Percentiles rank a stretch among this genome's conserved stretches.
Evolutionary conservation across 2,329 filamentous ascomycete genomes (phyloP).

Genomic region (Byssochlamys sp.): DNA sequence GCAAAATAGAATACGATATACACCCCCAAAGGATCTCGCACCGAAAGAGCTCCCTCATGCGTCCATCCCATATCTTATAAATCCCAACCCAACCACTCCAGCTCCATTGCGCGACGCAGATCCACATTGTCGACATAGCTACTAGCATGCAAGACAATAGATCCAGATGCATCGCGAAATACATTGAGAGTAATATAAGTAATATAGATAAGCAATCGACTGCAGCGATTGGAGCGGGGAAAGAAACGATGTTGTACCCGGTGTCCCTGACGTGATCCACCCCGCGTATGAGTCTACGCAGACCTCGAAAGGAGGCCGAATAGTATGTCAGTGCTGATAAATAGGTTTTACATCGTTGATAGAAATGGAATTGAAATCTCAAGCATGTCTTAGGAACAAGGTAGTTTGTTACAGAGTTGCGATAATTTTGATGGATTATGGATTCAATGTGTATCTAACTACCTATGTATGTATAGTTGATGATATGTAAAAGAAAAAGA

Average conservation of each 20-base stretch:
- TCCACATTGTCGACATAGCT: neutral
- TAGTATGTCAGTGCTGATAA: neutral
- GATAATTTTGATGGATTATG: no score
- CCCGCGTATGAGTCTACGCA: neutral
- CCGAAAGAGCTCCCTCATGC: neutral
- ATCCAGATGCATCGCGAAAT: neutral
- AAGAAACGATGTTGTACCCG: neutral
- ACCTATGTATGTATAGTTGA: no score
- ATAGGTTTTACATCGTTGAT: no score
- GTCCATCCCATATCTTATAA: neutral
- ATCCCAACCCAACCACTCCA: neutral
- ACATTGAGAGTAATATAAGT: neutral
- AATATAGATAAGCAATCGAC: neutral
- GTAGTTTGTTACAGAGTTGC: no score
- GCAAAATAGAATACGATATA: neutral
- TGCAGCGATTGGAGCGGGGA: neutral
- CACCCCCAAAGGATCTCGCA: neutral
- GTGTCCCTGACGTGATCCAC: neutral
- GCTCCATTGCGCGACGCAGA: neutral
- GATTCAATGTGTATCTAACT: no score
- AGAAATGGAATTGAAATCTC: no score
- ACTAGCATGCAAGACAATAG: neutral
- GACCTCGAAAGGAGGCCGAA: neutral
- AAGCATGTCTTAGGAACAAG: no score
- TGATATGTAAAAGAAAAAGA: no score